Percentiles rank a stretch among this genome's conserved stretches.
Evolutionary conservation across 768 basidiomycete genomes (phyloP).

Genomic region (Nevesoporus exiguus): DNA sequence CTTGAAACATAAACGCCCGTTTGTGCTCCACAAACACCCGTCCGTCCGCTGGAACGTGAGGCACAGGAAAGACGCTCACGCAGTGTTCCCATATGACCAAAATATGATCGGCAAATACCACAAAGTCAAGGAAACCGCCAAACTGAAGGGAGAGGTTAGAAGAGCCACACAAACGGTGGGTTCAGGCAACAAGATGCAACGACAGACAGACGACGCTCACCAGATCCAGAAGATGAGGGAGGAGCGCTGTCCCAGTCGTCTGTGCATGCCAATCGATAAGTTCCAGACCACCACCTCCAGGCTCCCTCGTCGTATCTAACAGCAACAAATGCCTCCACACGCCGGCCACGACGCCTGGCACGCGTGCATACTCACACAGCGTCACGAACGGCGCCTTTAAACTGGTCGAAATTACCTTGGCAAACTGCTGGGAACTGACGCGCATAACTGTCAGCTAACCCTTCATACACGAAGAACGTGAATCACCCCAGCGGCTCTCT

Average conservation of each 20-base stretch:
- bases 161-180: background rate
- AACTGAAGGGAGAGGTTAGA: constrained; percentile 10
- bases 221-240: constrained; percentile 20
- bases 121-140: constrained; percentile 26
- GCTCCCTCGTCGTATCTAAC: constrained; percentile 22
- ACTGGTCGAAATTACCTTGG: constrained; percentile 18
- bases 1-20: constrained; percentile 28
- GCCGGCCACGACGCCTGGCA: constrained; percentile 23
- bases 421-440: constrained; percentile 14
- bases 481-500: constrained; percentile 6
- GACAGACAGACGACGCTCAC: constrained; percentile 7
- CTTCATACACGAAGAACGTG: background rate
- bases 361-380: constrained; percentile 21
- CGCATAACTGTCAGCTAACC: background rate
- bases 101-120: constrained; percentile 20
- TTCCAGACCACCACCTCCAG: constrained; percentile 22
- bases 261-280: constrained; percentile 27
- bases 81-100: constrained; percentile 29
- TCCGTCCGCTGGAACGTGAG: constrained; percentile 20
- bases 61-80: constrained; percentile 27
- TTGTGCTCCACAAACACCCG: constrained; percentile 19
- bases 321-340: constrained; percentile 23
- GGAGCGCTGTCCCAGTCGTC: constrained; percentile 24
- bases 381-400: constrained; percentile 20
- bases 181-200: background rate